These are phyloP conservation scores for Mycocentrospora acerina DNA, from an alignment of 2,329 filamentous ascomycete species.

Conservation along the genomic window DNA sequence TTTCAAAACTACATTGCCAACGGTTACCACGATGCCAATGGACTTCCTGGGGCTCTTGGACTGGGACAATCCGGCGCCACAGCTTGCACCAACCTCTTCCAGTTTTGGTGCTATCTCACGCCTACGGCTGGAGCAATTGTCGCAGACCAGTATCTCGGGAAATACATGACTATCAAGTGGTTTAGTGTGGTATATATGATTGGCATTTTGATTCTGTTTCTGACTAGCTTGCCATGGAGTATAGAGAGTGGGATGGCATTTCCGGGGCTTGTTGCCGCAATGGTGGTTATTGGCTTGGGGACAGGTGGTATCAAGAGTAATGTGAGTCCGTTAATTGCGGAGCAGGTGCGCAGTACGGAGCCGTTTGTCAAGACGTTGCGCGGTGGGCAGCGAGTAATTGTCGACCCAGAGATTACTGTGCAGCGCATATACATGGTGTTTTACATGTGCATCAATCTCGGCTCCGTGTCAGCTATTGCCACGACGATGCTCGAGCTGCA, in stretches of 20 bases:
- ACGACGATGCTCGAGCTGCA: constrained; percentile 71
- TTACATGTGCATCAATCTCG: constrained; percentile 72
- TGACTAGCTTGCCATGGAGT: constrained; percentile 64
- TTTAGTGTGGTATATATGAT: constrained; percentile 65
- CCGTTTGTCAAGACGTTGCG: constrained; percentile 44
- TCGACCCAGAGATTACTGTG: constrained; percentile 50
- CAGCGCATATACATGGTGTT: constrained; percentile 61
- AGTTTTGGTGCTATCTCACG: constrained; percentile 53
- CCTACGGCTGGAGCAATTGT: constrained; percentile 52
- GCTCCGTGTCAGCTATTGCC: constrained; percentile 67
- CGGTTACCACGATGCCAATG: constrained; percentile 41
- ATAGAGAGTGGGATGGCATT: constrained; percentile 63
- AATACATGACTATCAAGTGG: constrained; percentile 69
- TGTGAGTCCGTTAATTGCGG: constrained; percentile 57
- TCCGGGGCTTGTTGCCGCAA: constrained; percentile 63
- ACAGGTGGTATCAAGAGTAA: constrained; percentile 83
- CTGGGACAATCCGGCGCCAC: constrained; percentile 48
- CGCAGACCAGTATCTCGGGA: constrained; percentile 69
- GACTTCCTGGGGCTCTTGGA: constrained; percentile 45
- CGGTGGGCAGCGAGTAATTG: constrained; percentile 45
- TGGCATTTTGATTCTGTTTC: constrained; percentile 67
- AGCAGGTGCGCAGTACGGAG: constrained; percentile 48
- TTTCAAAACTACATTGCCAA: constrained; percentile 55
- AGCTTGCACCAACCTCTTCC: constrained; percentile 50
- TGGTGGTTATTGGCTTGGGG: constrained; percentile 71